phyloP scores from a whole-genome alignment of 2,329 filamentous ascomycete genomes.

The Fusarium palustre region DNA sequence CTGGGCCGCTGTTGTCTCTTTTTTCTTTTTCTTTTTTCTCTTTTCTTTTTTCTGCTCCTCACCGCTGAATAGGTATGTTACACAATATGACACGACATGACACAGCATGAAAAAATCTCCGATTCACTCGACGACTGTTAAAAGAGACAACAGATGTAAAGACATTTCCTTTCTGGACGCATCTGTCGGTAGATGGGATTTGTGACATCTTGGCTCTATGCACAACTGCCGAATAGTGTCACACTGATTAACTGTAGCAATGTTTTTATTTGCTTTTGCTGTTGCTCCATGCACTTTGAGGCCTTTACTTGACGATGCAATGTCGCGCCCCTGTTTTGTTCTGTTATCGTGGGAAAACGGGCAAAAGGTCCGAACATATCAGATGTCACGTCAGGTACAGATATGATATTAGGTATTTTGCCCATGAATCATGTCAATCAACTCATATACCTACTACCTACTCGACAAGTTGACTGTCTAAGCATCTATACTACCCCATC shows the following conservation, averaged over 20 bases:
- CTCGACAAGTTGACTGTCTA: not conserved
- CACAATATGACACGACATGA: not conserved
- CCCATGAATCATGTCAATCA: not conserved
- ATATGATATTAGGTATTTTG: not conserved
- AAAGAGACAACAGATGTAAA: conserved; percentile 28
- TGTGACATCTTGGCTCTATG: not conserved
- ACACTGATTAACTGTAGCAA: not conserved
- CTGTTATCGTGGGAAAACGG: conserved; percentile 30
- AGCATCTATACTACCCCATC: not conserved
- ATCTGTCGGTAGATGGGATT: not conserved
- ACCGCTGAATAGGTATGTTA: conserved; percentile 11
- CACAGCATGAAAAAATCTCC: conserved; percentile 15
- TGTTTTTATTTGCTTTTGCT: not conserved
- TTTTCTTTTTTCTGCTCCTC: not conserved
- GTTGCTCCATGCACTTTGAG: not conserved
- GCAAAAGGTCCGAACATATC: conserved; percentile 11
- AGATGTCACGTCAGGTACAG: not conserved
- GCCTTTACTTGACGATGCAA: not conserved
- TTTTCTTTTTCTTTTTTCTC: not conserved
- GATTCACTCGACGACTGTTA: conserved; percentile 1
- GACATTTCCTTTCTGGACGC: not conserved
- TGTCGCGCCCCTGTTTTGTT: not conserved
- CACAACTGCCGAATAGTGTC: not conserved
- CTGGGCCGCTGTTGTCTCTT: not conserved
- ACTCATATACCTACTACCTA: not conserved